phyloP scores from a whole-genome alignment of 1,139 yeast species.

The Suhomyces maxii region DNA sequence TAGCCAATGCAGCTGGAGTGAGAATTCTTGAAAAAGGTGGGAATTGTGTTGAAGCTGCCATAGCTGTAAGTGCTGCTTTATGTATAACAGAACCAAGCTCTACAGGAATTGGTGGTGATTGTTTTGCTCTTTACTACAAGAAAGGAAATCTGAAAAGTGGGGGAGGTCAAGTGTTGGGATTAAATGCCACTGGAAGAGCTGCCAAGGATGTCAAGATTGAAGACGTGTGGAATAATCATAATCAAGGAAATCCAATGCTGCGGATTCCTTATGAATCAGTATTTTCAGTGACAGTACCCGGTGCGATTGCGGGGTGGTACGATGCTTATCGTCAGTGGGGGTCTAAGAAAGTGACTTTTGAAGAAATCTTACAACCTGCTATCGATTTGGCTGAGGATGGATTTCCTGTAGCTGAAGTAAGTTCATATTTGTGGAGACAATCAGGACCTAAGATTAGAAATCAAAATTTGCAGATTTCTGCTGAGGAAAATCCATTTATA shows the following conservation, averaged over 20 bases:
- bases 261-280: slow-evolving; percentile 52
- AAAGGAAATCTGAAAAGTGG: slow-evolving; percentile 32
- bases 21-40: slow-evolving; percentile 70
- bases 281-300: slow-evolving; percentile 70
- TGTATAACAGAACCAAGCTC: slow-evolving; percentile 74
- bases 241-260: slow-evolving; percentile 39
- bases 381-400: slow-evolving; percentile 70
- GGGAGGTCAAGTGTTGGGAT: slow-evolving; percentile 51
- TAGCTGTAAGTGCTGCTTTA: slow-evolving; percentile 76
- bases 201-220: slow-evolving; percentile 55
- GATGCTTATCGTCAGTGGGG: slow-evolving; percentile 75
- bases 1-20: slow-evolving; percentile 76
- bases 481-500: slow-evolving; percentile 40
- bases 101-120: slow-evolving; percentile 85
- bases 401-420: slow-evolving; percentile 60
- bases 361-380: slow-evolving; percentile 66
- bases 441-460: slow-evolving; percentile 37
- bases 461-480: slow-evolving; percentile 30
- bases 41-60: slow-evolving; percentile 78
- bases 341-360: slow-evolving; percentile 61
- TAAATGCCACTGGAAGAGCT: slow-evolving; percentile 79
- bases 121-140: slow-evolving; percentile 65
- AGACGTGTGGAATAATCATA: slow-evolving; percentile 43
- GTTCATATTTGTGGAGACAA: slow-evolving; percentile 54
- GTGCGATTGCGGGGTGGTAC: slow-evolving; percentile 76